These are phyloP conservation scores for Kwoniella heveanensis DNA, from an alignment of 768 basidiomycete genomes.

Conservation along the genomic window DNA sequence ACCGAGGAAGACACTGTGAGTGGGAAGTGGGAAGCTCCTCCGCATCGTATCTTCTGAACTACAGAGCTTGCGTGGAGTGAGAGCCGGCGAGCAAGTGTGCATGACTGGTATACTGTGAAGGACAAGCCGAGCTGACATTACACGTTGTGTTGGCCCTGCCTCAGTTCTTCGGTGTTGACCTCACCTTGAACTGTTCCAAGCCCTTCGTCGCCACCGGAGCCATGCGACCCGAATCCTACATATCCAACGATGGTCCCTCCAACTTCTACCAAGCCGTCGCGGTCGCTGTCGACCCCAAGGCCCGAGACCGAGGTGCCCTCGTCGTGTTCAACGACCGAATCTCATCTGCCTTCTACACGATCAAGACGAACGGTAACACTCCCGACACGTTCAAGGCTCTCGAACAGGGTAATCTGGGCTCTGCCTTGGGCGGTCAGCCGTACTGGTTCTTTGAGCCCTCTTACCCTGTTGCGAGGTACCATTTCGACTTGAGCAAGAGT, in stretches of 20 bases:
- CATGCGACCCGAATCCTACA: conserved; percentile 53
- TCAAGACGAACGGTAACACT: conserved; percentile 48
- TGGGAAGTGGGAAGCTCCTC: no score
- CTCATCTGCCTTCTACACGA: conserved; percentile 46
- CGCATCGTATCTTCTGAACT: no score
- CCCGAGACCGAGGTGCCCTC: conserved; percentile 43
- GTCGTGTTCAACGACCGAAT: conserved; percentile 55
- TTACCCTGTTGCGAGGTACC: conserved; percentile 43
- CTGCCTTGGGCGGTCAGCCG: conserved; percentile 34
- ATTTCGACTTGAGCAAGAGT: conserved; percentile 57
- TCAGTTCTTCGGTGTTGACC: conserved; percentile 38
- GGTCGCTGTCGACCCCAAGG: conserved; percentile 32
- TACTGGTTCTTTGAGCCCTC: conserved; percentile 45
- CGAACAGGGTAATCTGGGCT: conserved; percentile 54
- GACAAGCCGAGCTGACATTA: no score
- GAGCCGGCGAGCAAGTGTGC: no score
- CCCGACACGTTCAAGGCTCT: conserved; percentile 53
- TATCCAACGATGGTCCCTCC: conserved; percentile 47
- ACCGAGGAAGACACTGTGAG: conserved; percentile 52
- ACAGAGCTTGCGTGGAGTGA: no score
- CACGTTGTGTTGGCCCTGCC: background rate
- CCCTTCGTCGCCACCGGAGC: conserved; percentile 54
- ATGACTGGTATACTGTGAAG: background rate
- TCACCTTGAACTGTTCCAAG: conserved; percentile 48
- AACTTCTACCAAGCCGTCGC: conserved; percentile 51